Evolutionary conservation across 1,139 yeast species (phyloP), one percentile per base, ranked within the genome.

Genomic region (Suhomyces maxii): DNA sequence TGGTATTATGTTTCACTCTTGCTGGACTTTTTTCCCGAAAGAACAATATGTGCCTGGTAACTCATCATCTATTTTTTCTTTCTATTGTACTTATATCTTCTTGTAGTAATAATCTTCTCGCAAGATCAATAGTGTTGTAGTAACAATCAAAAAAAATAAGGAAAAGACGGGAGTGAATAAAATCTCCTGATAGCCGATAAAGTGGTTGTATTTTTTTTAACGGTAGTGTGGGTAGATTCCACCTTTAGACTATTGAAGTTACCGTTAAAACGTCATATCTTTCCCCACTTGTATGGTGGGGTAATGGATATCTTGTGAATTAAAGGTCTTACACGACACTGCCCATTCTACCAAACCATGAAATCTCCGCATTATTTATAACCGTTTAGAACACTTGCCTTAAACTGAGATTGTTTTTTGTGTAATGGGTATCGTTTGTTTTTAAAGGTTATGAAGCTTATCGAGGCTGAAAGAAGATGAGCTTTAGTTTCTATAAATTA

Each of bases 321-420:
- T 34, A 26, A 34, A 13, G 23, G 12, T 23, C 25, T 34, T 26
- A 25, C 28, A 26, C 39, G 33, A 37, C 38, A 36, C 38, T 36
- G 38, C 38, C 38, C 38, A 26, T 25, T 36, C 25, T 18, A n/a
- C 38, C 12, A 7, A 25, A 36, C 13, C 30, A 25, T 23, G 3
- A 18, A 32, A 7, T 42, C 45, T 38, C 45, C 41, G 39, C 45
- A 35, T 42, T 30, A 35, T 42, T 6, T 7, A 10, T 13, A 8
- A 9, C 8, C 30, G 45, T 42, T 42, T 12, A 35, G 40, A 42
- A 42, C 45, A 10, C 39, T 42, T 35, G 41, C 28, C 36, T 36
- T 11, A 25, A 7, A 13, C 4, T 11, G 7, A 28, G 18, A 26
- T 23, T 13, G n/a, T n/a, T 28, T 37, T 37, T 28, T 42, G 45